Base-by-base conservation (phyloP, 768 basidiomycete species). In the Dendrothele bispora region DNA sequence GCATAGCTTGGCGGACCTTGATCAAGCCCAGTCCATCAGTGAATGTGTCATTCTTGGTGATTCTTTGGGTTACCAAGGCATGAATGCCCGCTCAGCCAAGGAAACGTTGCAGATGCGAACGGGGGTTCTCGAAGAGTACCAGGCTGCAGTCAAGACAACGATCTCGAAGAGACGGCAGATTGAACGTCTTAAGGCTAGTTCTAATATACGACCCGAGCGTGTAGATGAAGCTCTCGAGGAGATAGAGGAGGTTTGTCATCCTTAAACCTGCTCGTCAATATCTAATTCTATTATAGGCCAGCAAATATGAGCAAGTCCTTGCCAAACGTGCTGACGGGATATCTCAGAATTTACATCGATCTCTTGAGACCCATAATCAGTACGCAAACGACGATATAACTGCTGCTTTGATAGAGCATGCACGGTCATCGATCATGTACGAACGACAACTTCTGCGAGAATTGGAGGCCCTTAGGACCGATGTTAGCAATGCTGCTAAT, bases 21-120 rank as follows among this genome's bases (percentile, higher is more conserved):
- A 92, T 55, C 87, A 90, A 52, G 89, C 92, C 3, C 91, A 97
- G 66, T 84, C 91, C 26, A 89, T 93, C 51, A 93, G 88, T 57
- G 95, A 98, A 75, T 92, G 91, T 56, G 91, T 98, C 24, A 86
- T 98, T 35, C 69, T 99, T 22, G 95, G 94, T n/a, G 97, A 99
- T 66, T 87, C 92, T 0, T 72, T 98, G 43, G 93, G 93, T 2
- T 99, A 99, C 66, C 95, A 98, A 66, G 91, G 94, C 17, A 77
- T 95, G 70, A 98, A 99, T 60, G 93, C 97, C n/a, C 80, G 88
- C 37, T 91, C 95, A 17, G 97, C 97, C 2, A 98, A 97, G 64
- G 93, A 95, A 65, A 95, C 97, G 0, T 69, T 98, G 7, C 79
- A 84, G 44, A 91, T 94, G 73, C 85, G 97, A 8, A 91, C 92